Conservation (phyloP, 225 moss, liverwort and hornwort genomes). For the Polytrichum commune region DNA sequence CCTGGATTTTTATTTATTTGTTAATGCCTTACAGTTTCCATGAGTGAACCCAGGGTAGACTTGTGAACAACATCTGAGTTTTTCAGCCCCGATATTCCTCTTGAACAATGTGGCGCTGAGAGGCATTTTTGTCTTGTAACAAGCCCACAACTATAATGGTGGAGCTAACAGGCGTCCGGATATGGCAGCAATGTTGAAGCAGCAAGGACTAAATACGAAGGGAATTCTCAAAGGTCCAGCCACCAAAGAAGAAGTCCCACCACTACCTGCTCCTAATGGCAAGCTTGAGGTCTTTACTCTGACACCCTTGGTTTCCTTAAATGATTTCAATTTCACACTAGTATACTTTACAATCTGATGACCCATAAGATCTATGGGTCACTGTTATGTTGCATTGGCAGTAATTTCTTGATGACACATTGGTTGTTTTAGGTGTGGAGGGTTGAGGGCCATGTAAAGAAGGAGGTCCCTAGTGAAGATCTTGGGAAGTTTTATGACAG, state of each 20-base stretch:
- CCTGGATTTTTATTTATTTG: too few species aligned
- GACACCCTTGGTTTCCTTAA: conserved; percentile 5
- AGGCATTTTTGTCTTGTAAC: conserved; percentile 1
- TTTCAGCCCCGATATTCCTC: too few species aligned
- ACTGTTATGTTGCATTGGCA: conserved; percentile 2
- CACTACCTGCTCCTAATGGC: conserved; percentile 58
- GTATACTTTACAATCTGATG: too few species aligned
- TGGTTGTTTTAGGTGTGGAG: conserved; percentile 64
- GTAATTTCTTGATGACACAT: not conserved
- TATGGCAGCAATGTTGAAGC: conserved; percentile 83
- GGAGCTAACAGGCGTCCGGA: conserved; percentile 11
- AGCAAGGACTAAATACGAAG: conserved; percentile 92
- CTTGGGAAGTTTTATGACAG: conserved; percentile 80
- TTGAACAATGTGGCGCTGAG: not conserved
- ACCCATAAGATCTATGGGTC: too few species aligned
- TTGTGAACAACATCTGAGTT: too few species aligned
- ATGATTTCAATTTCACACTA: conserved; percentile 3
- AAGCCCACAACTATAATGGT: conserved; percentile 13
- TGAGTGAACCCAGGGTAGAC: too few species aligned
- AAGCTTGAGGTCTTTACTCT: conserved; percentile 68
- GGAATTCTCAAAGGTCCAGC: conserved; percentile 84
- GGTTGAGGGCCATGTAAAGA: conserved; percentile 54
- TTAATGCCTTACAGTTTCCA: too few species aligned
- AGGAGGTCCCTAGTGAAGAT: conserved; percentile 55
- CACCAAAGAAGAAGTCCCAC: conserved; percentile 54